Conservation (phyloP, 2,329 filamentous ascomycete genomes). For the Penicillium sp. region DNA sequence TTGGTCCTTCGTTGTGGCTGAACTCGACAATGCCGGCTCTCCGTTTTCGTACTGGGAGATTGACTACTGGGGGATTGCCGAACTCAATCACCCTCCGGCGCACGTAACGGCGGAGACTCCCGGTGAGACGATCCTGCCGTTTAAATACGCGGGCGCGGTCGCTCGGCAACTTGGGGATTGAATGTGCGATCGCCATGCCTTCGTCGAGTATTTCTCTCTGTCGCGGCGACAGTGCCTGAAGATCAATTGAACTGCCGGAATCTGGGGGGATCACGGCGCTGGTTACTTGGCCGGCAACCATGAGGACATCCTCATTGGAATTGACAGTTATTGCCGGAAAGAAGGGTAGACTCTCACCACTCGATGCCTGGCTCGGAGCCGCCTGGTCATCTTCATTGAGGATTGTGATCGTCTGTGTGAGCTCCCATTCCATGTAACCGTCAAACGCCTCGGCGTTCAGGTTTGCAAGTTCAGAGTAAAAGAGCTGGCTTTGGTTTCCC, state of each 20-base stretch:
- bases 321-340: too few species aligned
- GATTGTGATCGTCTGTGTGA: too few species aligned
- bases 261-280: not conserved
- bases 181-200: too few species aligned
- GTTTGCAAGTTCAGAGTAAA: not conserved
- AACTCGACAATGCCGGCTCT: too few species aligned
- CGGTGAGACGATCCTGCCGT: not conserved
- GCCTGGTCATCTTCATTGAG: too few species aligned
- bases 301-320: too few species aligned
- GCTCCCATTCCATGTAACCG: not conserved
- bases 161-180: too few species aligned
- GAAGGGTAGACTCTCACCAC: too few species aligned
- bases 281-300: not conserved
- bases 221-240: too few species aligned
- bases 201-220: too few species aligned
- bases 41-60: not conserved
- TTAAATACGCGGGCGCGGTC: not conserved
- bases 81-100: not conserved
- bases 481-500: not conserved
- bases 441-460: not conserved
- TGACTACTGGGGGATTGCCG: not conserved
- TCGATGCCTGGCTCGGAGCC: too few species aligned
- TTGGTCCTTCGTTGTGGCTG: not conserved
- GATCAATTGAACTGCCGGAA: too few species aligned
- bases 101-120: not conserved